Evolutionary conservation across 2,329 filamentous ascomycete genomes (phyloP).

Genomic region (Fusarium praegraminearum): DNA sequence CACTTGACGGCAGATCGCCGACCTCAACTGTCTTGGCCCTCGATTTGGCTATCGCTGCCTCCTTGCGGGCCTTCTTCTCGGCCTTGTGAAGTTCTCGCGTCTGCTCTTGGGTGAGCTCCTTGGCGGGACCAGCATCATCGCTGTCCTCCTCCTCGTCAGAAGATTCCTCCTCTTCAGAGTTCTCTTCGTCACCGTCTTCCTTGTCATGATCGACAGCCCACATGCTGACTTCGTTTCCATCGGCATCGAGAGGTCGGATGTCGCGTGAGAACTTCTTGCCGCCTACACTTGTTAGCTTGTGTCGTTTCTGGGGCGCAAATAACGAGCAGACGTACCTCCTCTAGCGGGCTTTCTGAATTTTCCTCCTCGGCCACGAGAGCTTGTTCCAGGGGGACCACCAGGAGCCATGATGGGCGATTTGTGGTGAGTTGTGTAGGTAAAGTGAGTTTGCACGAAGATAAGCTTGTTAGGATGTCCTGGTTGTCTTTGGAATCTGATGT

Average conservation of each 20-base stretch:
- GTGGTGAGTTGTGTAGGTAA: constrained; percentile 7
- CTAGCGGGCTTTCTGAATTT: constrained; percentile 95
- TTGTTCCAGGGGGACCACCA: constrained; percentile 56
- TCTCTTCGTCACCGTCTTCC: constrained; percentile 65
- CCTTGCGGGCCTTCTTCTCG: constrained; percentile 89
- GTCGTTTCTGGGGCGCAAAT: background rate
- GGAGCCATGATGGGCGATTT: constrained; percentile 58
- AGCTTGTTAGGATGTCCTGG: constrained; percentile 4
- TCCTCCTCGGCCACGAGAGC: constrained; percentile 83
- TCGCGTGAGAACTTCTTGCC: constrained; percentile 96
- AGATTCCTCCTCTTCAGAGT: constrained; percentile 65
- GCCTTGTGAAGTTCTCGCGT: constrained; percentile 90
- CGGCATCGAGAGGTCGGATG: constrained; percentile 86
- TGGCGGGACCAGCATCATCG: constrained; percentile 58
- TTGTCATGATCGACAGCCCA: constrained; percentile 74
- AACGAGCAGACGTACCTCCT: constrained; percentile 73
- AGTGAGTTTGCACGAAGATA: background rate
- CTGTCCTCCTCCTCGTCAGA: constrained; percentile 66
- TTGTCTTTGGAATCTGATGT: constrained; percentile 8
- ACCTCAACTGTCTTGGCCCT: constrained; percentile 79
- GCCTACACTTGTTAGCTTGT: constrained; percentile 62
- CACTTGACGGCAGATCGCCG: constrained; percentile 85
- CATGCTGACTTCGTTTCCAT: constrained; percentile 90
- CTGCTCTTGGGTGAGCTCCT: constrained; percentile 58
- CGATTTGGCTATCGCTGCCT: constrained; percentile 84